phyloP scores from a whole-genome alignment of 495 filamentous ascomycete species.

The Trypethelium eluteriae region DNA sequence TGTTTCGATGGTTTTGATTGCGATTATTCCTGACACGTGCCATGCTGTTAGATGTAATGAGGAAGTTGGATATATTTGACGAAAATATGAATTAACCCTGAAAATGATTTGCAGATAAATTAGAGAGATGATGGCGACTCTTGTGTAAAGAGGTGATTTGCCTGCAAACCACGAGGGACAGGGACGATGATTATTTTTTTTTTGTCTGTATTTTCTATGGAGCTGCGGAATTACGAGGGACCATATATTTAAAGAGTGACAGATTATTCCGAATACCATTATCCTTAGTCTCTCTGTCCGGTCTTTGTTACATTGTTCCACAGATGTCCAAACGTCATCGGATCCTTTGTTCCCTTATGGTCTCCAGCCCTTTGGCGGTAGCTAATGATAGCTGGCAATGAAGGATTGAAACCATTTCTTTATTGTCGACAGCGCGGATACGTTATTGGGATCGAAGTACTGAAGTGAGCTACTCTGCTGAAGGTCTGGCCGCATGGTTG shows the following conservation, averaged over 20 bases:
- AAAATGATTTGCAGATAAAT: background rate
- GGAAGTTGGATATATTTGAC: background rate
- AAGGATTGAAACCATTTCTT: too few species aligned
- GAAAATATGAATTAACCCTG: background rate
- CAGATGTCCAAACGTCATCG: background rate
- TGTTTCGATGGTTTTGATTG: background rate
- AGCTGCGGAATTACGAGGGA: too few species aligned
- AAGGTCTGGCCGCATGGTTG: too few species aligned
- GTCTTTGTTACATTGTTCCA: conserved; percentile 5
- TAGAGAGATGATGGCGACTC: background rate
- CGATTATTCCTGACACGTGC: background rate
- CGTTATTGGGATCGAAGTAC: too few species aligned
- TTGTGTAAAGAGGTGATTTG: conserved; percentile 4
- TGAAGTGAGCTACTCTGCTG: too few species aligned
- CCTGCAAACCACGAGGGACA: conserved; percentile 2
- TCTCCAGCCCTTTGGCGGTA: too few species aligned
- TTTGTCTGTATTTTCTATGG: background rate
- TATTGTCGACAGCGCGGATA: too few species aligned
- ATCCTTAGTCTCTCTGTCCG: too few species aligned
- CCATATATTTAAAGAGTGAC: too few species aligned
- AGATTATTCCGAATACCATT: too few species aligned
- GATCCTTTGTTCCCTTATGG: background rate
- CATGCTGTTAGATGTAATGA: background rate
- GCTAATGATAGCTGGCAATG: too few species aligned
- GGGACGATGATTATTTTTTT: background rate